phyloP scores from a whole-genome alignment of 192 early-diverging fungal genomes.

The Gigaspora rosea region DNA sequence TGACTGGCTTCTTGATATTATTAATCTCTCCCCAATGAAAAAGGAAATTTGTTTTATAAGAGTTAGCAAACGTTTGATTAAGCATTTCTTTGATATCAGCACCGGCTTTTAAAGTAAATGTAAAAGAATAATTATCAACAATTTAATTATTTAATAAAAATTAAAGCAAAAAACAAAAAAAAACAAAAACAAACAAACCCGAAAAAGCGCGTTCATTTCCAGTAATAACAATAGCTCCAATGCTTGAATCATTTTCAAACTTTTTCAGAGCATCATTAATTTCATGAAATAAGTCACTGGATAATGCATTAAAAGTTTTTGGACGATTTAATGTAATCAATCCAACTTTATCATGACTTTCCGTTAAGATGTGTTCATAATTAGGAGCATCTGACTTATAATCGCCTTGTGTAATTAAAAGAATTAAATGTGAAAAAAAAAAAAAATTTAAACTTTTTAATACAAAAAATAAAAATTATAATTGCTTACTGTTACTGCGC shows the following conservation, averaged over 20 bases:
- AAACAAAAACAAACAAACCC: constrained; percentile 54
- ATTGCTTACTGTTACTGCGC: no score
- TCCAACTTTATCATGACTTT: constrained; percentile 80
- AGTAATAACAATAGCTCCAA: constrained; percentile 94
- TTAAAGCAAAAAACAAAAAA: no score
- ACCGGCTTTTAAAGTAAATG: constrained; percentile 60
- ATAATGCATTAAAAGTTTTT: constrained; percentile 96
- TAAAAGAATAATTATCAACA: no score
- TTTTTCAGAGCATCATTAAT: constrained; percentile 82
- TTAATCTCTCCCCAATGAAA: constrained; percentile 93
- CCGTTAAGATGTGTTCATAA: constrained; percentile 59
- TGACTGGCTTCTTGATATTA: constrained; percentile 90
- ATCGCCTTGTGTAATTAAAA: no score
- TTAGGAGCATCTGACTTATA: background rate
- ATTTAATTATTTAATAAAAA: no score
- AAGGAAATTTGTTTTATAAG: constrained; percentile 91
- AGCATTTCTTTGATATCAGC: constrained; percentile 99
- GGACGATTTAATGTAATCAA: constrained; percentile 91
- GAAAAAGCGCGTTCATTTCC: constrained; percentile 97
- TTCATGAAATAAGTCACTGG: constrained; percentile 88
- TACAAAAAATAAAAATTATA: no score
- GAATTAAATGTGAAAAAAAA: no score
- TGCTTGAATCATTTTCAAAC: constrained; percentile 71
- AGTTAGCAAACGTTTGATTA: constrained; percentile 80
- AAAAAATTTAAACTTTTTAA: no score